phyloP scores from a whole-genome alignment of 1,284 basidiomycete genomes.

The Rhodofomes roseus region DNA sequence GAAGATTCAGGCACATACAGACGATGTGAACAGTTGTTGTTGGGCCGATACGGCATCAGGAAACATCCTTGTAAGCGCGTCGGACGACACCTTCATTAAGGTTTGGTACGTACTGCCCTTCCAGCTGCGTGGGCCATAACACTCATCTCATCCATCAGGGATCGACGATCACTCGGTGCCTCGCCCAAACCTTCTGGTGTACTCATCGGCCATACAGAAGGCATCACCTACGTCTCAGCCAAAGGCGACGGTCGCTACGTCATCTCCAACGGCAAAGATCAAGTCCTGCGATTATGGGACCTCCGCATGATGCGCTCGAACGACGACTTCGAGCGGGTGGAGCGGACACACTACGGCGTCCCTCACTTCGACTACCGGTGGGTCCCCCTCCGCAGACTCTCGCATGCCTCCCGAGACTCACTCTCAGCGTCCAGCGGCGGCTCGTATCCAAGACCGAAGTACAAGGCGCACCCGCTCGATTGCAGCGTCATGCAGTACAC shows the following conservation, averaged over 20 bases:
- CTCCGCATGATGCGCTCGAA: slow-evolving; percentile 87
- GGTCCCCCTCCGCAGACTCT: background rate
- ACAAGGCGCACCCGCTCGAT: slow-evolving; percentile 74
- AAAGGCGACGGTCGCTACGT: slow-evolving; percentile 94
- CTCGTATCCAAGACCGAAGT: slow-evolving; percentile 62
- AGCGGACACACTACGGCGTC: slow-evolving; percentile 54
- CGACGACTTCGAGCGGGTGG: slow-evolving; percentile 60
- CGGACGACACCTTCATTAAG: slow-evolving; percentile 93
- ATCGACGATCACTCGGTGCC: slow-evolving; percentile 82
- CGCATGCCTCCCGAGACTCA: slow-evolving; percentile 1
- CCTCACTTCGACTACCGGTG: slow-evolving; percentile 79
- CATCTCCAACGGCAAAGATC: slow-evolving; percentile 98
- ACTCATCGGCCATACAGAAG: slow-evolving; percentile 93
- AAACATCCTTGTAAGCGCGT: slow-evolving; percentile 91
- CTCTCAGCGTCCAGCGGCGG: slow-evolving; percentile 46
- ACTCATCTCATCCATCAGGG: slow-evolving; percentile 48
- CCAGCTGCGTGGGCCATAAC: background rate
- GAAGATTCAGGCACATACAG: slow-evolving; percentile 78
- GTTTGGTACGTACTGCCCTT: slow-evolving; percentile 65
- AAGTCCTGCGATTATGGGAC: slow-evolving; percentile 91
- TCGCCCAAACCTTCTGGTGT: slow-evolving; percentile 88
- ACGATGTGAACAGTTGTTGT: slow-evolving; percentile 95
- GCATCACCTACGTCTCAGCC: slow-evolving; percentile 86
- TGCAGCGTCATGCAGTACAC: slow-evolving; percentile 95
- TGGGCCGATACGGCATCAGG: slow-evolving; percentile 92